A percentile compares a stretch with the other conserved stretches of the same genome.
Evolutionary conservation across 2,329 filamentous ascomycete species (phyloP).

Genomic region (Aspergillus pseudoterreus): DNA sequence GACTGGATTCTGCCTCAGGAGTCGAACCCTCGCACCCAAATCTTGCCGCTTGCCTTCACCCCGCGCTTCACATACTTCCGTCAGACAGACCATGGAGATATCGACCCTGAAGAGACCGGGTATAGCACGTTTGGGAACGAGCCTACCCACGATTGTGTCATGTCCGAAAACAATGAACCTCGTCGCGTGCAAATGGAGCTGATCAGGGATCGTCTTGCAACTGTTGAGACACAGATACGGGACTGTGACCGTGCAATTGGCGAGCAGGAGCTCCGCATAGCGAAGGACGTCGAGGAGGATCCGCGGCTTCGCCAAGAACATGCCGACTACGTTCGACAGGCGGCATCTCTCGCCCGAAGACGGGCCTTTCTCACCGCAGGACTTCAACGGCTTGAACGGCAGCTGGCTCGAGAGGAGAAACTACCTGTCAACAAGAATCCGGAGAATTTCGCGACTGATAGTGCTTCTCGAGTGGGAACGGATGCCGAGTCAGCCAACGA

Average conservation of each 20-base stretch:
- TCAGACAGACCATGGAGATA: conserved; percentile 85
- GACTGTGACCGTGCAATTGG: conserved; percentile 69
- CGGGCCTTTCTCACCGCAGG: conserved; percentile 57
- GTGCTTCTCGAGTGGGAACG: conserved; percentile 24
- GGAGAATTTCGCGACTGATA: conserved; percentile 20
- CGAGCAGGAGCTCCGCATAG: conserved; percentile 66
- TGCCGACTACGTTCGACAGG: conserved; percentile 53
- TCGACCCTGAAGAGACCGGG: conserved; percentile 69
- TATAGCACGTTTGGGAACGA: conserved; percentile 91
- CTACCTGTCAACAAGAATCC: conserved; percentile 48
- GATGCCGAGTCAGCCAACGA: conserved; percentile 49
- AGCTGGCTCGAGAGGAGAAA: conserved; percentile 39
- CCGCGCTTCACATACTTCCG: conserved; percentile 97
- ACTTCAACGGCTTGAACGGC: conserved; percentile 55
- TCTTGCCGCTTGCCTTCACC: conserved; percentile 84
- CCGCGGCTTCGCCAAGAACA: conserved; percentile 40
- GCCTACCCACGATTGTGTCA: conserved; percentile 89
- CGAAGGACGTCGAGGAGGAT: conserved; percentile 53
- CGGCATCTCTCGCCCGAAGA: conserved; percentile 55
- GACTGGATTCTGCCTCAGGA: conserved; percentile 94
- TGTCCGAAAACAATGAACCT: conserved; percentile 87
- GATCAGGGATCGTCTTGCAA: conserved; percentile 74
- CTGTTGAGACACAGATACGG: conserved; percentile 73
- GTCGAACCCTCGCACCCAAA: conserved; percentile 87
- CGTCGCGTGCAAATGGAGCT: conserved; percentile 82